Percentiles rank a stretch among this genome's conserved stretches.
phyloP scores from a whole-genome alignment of 1,139 yeast genomes.

The Sugiyamaella paludigena region DNA sequence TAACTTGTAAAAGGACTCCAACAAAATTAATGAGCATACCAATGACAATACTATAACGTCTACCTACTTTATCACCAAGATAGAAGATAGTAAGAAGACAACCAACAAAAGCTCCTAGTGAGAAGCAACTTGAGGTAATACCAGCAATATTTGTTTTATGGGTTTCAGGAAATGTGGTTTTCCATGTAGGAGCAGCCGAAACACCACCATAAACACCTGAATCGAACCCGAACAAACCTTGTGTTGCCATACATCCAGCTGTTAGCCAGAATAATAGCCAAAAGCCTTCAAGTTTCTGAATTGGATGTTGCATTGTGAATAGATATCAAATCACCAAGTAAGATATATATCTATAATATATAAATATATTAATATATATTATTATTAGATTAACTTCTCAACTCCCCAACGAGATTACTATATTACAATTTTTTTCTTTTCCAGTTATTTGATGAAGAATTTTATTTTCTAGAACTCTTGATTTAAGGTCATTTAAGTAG shows the following conservation, averaged over 20 bases:
- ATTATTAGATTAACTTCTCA: too few species aligned
- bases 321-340: too few species aligned
- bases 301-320: conserved; percentile 12
- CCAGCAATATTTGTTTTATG: conserved; percentile 16
- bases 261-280: conserved; percentile 17
- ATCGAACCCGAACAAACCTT: conserved; percentile 13
- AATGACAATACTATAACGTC: conserved; percentile 23
- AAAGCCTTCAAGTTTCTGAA: conserved; percentile 12
- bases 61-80: conserved; percentile 16
- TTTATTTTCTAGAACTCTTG: not conserved
- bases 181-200: conserved; percentile 15
- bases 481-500: conserved; percentile 6
- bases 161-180: conserved; percentile 13
- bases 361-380: too few species aligned
- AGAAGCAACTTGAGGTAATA: conserved; percentile 19
- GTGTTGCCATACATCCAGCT: conserved; percentile 15
- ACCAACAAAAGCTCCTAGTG: conserved; percentile 19
- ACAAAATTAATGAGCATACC: conserved; percentile 45
- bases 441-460: too few species aligned
- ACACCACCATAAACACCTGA: conserved; percentile 16
- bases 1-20: conserved; percentile 40
- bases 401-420: too few species aligned
- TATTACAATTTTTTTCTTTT: too few species aligned
- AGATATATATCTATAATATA: too few species aligned
- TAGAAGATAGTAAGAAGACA: conserved; percentile 12